phyloP scores from a whole-genome alignment of 106 monocot genomes.

The Acanthochlamys bracteata region DNA sequence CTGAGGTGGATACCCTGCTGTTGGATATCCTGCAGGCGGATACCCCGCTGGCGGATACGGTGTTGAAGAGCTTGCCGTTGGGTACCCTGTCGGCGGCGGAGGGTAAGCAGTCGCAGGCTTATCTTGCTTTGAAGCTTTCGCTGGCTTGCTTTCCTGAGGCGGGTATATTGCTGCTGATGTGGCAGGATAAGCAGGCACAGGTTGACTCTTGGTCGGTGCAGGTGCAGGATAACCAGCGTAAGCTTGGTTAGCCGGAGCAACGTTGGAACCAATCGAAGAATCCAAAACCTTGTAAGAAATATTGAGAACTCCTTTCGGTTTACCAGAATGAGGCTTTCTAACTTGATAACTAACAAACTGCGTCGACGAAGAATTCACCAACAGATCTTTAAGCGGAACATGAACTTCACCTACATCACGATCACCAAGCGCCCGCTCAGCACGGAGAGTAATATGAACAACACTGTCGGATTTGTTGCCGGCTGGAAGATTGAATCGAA shows the following conservation, averaged over 20 bases:
- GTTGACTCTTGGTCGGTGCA: not conserved
- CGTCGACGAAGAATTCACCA: conserved; percentile 4
- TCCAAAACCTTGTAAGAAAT: conserved; percentile 45
- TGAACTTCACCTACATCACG: conserved; percentile 58
- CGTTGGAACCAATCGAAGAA: not conserved
- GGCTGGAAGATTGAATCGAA: conserved; percentile 33
- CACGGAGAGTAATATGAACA: conserved; percentile 33
- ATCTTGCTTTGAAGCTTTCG: not conserved
- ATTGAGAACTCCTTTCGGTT: conserved; percentile 53
- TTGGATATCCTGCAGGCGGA: not conserved
- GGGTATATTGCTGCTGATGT: not conserved
- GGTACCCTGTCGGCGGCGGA: not conserved
- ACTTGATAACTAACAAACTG: conserved; percentile 63
- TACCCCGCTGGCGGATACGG: not conserved
- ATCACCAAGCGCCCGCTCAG: conserved; percentile 46
- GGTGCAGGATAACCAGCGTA: not conserved
- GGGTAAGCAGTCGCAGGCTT: not conserved
- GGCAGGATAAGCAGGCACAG: conserved; percentile 18
- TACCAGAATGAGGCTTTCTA: conserved; percentile 37
- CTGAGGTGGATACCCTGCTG: not conserved
- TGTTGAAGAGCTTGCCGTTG: not conserved
- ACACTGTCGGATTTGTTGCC: not conserved
- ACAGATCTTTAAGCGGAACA: conserved; percentile 43
- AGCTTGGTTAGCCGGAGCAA: not conserved
- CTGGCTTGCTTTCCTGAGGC: not conserved